Base-by-base conservation (phyloP, 2,329 filamentous ascomycete genomes). In the Rhynchosporium agropyri region DNA sequence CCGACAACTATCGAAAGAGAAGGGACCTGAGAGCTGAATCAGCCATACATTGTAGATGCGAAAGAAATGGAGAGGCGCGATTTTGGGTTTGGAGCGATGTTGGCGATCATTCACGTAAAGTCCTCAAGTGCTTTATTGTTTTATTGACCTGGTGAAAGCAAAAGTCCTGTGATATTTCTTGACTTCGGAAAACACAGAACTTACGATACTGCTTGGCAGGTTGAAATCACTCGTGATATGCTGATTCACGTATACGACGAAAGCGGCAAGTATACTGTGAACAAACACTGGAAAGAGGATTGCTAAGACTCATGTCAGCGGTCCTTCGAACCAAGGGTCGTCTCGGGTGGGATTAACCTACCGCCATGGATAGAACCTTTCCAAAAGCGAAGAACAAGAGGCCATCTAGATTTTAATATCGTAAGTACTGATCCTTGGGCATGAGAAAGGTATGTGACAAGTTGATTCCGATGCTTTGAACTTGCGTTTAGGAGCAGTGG, bases 1-100 rank as follows among this genome's bases (percentile, higher is more conserved):
- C 86, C 86, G 2, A 89, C 85, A 57, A 89, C 86, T 61, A 89
- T 89, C 40, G 82, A 85, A 1, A 89, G 76, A 13, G 81, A 84
- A 1, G 86, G 85, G 50, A 88, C 81, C 80, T 81, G 65, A 42
- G 10, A 9, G 10, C 2, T 9, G 12, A 13, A 10, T 59, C 31
- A 59, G 36, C 13, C 12, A 10, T 43, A 12, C 6, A 43, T 7
- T 2, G 10, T n/a, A n/a, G 4, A 15, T 13, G 15, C 5, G 13
- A 49, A 20, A 13, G 33, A 33, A 43, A n/a, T 45, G 15, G 49
- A n/a, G 8, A 56, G 15, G 12, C 20, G 7, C 4, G 12, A 43
- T n/a, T 43, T 3, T 3, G 3, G 7, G 20, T 42, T 43, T 13
- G 8, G 13, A 15, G 15, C 20, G 42, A n/a, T 4, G 10, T n/a